Percentiles rank a stretch among this genome's conserved stretches.
Evolutionary conservation across 1,139 yeast genomes (phyloP).

Genomic region (Sugiyamaella neomexicana): DNA sequence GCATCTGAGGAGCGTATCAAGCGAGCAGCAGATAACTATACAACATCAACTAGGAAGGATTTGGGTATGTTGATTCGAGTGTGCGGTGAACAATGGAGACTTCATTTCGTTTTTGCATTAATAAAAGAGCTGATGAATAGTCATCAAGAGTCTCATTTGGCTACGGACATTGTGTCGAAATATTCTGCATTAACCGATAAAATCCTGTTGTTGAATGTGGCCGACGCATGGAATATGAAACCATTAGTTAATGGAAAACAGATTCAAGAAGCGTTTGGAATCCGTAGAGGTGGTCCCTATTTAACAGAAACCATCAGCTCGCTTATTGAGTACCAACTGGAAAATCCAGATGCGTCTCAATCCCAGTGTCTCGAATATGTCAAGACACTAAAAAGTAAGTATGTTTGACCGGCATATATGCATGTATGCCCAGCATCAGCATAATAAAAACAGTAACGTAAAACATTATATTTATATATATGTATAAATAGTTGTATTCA

Average conservation of each 20-base stretch:
- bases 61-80: conserved; percentile 61
- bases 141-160: conserved; percentile 1
- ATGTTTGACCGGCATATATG: background rate
- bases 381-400: conserved; percentile 16
- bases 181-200: conserved; percentile 25
- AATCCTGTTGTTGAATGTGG: conserved; percentile 30
- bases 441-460: background rate
- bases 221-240: conserved; percentile 37
- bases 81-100: conserved; percentile 53
- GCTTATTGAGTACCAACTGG: conserved; percentile 72
- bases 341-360: conserved; percentile 55
- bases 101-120: conserved; percentile 42
- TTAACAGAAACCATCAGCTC: conserved; percentile 56
- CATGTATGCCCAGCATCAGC: background rate
- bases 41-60: conserved; percentile 47
- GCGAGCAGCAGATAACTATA: conserved; percentile 29
- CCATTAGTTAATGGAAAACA: conserved; percentile 61
- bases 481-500: conserved; percentile 12
- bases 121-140: conserved; percentile 21
- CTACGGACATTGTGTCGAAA: conserved; percentile 9
- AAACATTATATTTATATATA: background rate
- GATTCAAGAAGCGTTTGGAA: conserved; percentile 49
- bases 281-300: conserved; percentile 83
- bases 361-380: conserved; percentile 48
- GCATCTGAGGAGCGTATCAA: conserved; percentile 29